These are phyloP conservation scores for Blastobotrys buckinghamii DNA, from an alignment of 1,139 yeast species.

Conservation along the genomic window DNA sequence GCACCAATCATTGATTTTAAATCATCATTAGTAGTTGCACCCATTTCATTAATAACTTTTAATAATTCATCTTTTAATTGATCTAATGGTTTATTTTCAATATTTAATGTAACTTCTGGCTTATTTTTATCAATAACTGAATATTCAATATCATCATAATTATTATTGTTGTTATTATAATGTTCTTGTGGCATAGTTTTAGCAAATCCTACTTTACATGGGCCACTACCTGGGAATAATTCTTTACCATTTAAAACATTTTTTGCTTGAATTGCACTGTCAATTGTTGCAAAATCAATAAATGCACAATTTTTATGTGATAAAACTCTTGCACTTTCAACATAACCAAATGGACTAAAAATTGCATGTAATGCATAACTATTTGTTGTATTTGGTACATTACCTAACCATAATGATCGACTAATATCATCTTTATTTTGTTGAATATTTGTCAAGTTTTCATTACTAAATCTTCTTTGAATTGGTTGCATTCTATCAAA, in stretches of 20 bases:
- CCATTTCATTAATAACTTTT: slow-evolving; percentile 28
- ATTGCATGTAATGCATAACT: slow-evolving; percentile 42
- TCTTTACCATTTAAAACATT: slow-evolving; percentile 77
- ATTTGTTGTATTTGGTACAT: slow-evolving; percentile 54
- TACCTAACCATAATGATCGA: slow-evolving; percentile 67
- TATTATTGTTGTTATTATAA: background rate
- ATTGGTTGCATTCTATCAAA: slow-evolving; percentile 3
- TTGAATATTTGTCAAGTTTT: background rate
- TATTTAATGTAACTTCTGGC: background rate
- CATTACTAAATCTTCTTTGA: slow-evolving; percentile 1
- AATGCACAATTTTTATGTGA: slow-evolving; percentile 53
- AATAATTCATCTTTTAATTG: slow-evolving; percentile 28
- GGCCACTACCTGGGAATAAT: slow-evolving; percentile 59
- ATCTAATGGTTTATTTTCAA: slow-evolving; percentile 15
- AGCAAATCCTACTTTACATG: slow-evolving; percentile 38
- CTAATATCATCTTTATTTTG: slow-evolving; percentile 34
- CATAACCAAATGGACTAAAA: slow-evolving; percentile 48
- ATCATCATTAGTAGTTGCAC: slow-evolving; percentile 27
- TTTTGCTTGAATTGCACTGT: slow-evolving; percentile 72
- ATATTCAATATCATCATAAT: slow-evolving; percentile 13
- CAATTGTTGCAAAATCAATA: slow-evolving; percentile 66
- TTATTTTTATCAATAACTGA: slow-evolving; percentile 19
- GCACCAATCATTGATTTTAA: slow-evolving; percentile 8
- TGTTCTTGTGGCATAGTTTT: slow-evolving; percentile 23
- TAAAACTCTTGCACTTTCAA: slow-evolving; percentile 54